Percentiles rank a stretch among this genome's conserved stretches.
These are phyloP conservation scores for Colletotrichum australisinense DNA, from an alignment of 2,329 filamentous ascomycete species.

Conservation along the genomic window DNA sequence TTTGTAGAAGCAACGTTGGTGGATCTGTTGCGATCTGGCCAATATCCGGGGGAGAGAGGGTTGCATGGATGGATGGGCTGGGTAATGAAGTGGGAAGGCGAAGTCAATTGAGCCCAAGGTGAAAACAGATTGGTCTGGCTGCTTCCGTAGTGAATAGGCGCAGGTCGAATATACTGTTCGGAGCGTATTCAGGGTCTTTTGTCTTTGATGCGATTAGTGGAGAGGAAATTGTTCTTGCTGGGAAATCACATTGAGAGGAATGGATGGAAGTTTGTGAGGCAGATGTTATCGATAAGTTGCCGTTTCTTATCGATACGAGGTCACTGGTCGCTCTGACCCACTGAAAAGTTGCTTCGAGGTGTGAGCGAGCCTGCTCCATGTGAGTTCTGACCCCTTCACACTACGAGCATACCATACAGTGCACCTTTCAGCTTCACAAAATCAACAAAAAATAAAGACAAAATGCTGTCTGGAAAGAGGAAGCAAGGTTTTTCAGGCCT, in stretches of 20 bases:
- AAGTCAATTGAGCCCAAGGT: neutral
- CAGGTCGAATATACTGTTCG: neutral
- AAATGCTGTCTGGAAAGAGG: conserved; percentile 37
- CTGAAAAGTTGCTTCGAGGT: conserved; percentile 37
- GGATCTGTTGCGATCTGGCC: conserved; percentile 12
- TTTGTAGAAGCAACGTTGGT: neutral
- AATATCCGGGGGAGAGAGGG: conserved; percentile 18
- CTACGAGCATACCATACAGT: neutral
- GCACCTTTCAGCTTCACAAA: neutral
- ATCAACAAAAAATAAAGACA: neutral
- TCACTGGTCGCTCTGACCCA: neutral
- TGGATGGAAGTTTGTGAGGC: neutral
- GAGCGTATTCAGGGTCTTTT: neutral
- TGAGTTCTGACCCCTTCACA: neutral
- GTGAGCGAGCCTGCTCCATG: conserved; percentile 10
- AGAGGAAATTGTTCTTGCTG: neutral
- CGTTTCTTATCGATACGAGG: neutral
- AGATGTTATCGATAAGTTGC: conserved; percentile 8
- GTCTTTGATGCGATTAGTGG: neutral
- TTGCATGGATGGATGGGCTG: conserved; percentile 6
- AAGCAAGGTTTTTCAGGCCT: conserved; percentile 38
- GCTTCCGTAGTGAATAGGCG: neutral
- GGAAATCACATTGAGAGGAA: neutral
- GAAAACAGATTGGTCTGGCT: too few species aligned
- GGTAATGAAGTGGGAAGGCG: neutral